Conservation (phyloP, 805 yeast genomes). For the Myxozyma mucilagina region DNA sequence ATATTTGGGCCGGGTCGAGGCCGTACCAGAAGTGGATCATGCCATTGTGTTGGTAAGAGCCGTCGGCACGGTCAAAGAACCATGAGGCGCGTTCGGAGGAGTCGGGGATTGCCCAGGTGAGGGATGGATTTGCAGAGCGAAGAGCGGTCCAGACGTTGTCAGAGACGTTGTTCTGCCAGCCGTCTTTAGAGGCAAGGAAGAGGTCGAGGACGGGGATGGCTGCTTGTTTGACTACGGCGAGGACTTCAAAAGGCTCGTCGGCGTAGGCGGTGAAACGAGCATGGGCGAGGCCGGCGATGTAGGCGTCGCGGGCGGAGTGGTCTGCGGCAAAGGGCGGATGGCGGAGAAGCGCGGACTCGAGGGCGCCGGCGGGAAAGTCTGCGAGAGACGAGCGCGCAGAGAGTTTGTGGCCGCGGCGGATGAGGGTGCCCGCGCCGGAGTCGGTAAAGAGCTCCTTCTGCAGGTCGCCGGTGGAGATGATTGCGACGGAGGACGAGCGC, state of each 20-base stretch:
- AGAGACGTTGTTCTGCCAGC: conserved; percentile 97
- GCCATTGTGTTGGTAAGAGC: conserved; percentile 88
- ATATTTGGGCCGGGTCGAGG: conserved; percentile 41
- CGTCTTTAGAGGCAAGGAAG: conserved; percentile 81
- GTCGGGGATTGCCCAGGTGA: conserved; percentile 89
- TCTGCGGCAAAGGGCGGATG: conserved; percentile 75
- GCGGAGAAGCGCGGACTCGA: conserved; percentile 73
- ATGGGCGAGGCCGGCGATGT: conserved; percentile 68
- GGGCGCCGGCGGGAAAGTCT: conserved; percentile 65
- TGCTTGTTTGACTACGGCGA: conserved; percentile 71
- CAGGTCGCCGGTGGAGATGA: conserved; percentile 89
- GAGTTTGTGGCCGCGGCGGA: conserved; percentile 94
- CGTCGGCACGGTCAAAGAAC: conserved; percentile 91
- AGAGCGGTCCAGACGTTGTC: conserved; percentile 89
- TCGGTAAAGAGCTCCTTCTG: conserved; percentile 98
- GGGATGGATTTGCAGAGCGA: conserved; percentile 65
- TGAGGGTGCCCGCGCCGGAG: conserved; percentile 98
- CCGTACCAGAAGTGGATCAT: conserved; percentile 95
- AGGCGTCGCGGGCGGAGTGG: conserved; percentile 72
- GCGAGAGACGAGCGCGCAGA: conserved; percentile 60
- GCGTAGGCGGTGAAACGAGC: conserved; percentile 74
- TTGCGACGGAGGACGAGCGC: conserved; percentile 96
- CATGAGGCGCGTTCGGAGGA: conserved; percentile 88
- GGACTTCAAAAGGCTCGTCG: conserved; percentile 93
- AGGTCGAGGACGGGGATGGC: conserved; percentile 73